These are phyloP conservation scores for Leccinum fallax DNA, from an alignment of 1,284 basidiomycete species.

Conservation along the genomic window DNA sequence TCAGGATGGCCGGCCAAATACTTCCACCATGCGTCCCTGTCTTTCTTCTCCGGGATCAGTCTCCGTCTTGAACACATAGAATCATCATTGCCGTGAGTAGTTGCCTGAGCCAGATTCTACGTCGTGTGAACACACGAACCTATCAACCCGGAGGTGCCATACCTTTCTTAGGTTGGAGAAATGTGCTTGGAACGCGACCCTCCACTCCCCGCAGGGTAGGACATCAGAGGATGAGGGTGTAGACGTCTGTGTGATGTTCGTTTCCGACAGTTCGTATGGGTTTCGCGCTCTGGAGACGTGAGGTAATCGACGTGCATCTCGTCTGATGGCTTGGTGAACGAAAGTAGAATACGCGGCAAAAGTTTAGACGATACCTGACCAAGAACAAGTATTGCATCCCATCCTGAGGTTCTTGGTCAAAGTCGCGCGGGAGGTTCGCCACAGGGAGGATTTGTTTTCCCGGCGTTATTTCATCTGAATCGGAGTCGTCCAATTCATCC, in stretches of 20 bases:
- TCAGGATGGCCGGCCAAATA: conserved; percentile 70
- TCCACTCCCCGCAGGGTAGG: conserved; percentile 70
- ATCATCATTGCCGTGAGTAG: conserved; percentile 47
- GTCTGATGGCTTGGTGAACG: conserved; percentile 41
- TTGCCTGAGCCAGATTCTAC: conserved; percentile 68
- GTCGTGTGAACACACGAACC: conserved; percentile 11
- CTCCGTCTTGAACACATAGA: conserved; percentile 32
- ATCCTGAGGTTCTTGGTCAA: conserved; percentile 65
- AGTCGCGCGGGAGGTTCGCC: conserved; percentile 67
- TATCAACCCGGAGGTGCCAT: conserved; percentile 8
- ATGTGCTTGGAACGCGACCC: conserved; percentile 51
- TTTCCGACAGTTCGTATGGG: conserved; percentile 55
- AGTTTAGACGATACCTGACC: conserved; percentile 56
- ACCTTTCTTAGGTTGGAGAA: conserved; percentile 71
- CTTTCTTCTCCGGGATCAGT: conserved; percentile 65
- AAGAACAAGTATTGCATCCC: conserved; percentile 81
- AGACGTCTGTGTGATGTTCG: conserved; percentile 20
- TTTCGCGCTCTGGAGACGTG: conserved; percentile 62
- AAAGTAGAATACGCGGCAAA: conserved; percentile 17
- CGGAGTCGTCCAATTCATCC: conserved; percentile 45
- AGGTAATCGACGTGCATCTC: conserved; percentile 66
- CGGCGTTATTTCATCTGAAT: conserved; percentile 55
- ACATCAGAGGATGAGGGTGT: conserved; percentile 15
- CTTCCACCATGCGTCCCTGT: conserved; percentile 77
- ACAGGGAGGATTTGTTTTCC: conserved; percentile 74